Conservation (phyloP, 305 asterid genomes). For the Stenogyne calaminthoides region DNA sequence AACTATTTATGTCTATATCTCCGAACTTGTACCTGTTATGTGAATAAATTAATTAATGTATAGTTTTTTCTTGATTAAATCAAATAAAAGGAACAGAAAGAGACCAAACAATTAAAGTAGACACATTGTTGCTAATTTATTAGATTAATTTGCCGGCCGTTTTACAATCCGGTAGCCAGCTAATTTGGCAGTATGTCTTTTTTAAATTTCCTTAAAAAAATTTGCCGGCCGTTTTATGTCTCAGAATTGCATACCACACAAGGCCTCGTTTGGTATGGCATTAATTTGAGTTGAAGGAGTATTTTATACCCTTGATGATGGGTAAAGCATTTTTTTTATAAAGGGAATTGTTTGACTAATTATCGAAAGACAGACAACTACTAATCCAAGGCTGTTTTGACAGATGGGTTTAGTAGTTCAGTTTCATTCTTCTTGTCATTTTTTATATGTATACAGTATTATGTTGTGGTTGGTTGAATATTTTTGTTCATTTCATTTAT, state of each 20-base stretch:
- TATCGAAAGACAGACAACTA: constrained; percentile 18
- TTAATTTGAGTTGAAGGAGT: too few species aligned
- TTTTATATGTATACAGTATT: too few species aligned
- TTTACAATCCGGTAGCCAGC: too few species aligned
- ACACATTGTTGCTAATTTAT: neutral
- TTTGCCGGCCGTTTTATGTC: neutral
- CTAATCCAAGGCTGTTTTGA: constrained; percentile 18
- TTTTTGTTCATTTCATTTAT: too few species aligned
- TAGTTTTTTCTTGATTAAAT: neutral
- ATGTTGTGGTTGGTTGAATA: too few species aligned
- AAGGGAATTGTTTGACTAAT: constrained; percentile 18
- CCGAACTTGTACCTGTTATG: neutral
- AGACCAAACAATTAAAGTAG: neutral
- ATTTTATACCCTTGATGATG: neutral
- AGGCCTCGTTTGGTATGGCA: too few species aligned
- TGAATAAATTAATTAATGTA: neutral
- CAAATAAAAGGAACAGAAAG: neutral
- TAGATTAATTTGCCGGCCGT: neutral
- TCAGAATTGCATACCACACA: neutral
- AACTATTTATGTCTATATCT: neutral
- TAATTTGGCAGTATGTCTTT: too few species aligned
- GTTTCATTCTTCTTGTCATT: too few species aligned
- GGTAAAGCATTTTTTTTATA: neutral
- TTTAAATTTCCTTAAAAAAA: too few species aligned
- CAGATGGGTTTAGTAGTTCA: neutral